Conservation (phyloP, 805 yeast species). For the Metschnikowia corniflorae region DNA sequence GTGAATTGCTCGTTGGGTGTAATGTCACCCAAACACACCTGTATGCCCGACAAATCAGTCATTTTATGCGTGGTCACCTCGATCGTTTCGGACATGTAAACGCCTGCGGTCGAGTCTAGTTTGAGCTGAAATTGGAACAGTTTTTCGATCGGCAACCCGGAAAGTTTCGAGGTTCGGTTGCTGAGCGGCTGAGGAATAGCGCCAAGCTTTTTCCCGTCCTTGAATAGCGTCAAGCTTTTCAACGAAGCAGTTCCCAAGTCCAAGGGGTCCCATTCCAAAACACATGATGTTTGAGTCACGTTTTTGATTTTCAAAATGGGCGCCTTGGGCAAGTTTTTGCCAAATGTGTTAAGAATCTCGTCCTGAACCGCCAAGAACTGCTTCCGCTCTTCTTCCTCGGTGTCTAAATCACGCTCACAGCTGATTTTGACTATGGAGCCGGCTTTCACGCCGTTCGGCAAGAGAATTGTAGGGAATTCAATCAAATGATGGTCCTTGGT, state of each 20-base stretch:
- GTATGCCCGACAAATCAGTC: slow-evolving; percentile 93
- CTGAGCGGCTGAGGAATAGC: slow-evolving; percentile 78
- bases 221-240: slow-evolving; percentile 71
- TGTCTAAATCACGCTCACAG: slow-evolving; percentile 71
- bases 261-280: slow-evolving; percentile 88
- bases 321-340: slow-evolving; percentile 61
- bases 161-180: slow-evolving; percentile 77
- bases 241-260: slow-evolving; percentile 79
- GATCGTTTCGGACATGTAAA: slow-evolving; percentile 61
- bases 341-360: slow-evolving; percentile 68
- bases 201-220: slow-evolving; percentile 71
- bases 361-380: slow-evolving; percentile 67
- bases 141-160: slow-evolving; percentile 88
- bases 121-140: slow-evolving; percentile 74
- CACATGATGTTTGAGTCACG: slow-evolving; percentile 92
- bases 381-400: slow-evolving; percentile 57
- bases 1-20: slow-evolving; percentile 49
- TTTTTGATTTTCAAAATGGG: slow-evolving; percentile 72
- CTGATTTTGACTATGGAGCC: slow-evolving; percentile 87
- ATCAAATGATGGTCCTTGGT: slow-evolving; percentile 92
- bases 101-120: slow-evolving; percentile 89
- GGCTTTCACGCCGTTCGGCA: slow-evolving; percentile 87
- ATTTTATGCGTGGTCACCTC: slow-evolving; percentile 84
- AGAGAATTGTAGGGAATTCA: slow-evolving; percentile 91
- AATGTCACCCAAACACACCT: slow-evolving; percentile 83